Conservation (phyloP, 73 alveolate species). For the Paramecium biaurelia region DNA sequence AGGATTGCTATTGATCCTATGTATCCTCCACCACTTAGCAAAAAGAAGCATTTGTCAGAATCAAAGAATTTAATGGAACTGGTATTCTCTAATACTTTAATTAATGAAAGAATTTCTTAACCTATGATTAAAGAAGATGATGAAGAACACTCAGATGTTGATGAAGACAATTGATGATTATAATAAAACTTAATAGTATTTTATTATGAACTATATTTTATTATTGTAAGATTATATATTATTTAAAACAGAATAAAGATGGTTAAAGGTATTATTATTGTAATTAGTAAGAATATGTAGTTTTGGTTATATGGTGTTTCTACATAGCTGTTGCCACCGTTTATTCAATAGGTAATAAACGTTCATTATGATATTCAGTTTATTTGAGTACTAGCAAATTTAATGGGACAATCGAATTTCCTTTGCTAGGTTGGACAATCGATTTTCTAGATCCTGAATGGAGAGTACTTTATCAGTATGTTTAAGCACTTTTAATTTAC, state of each 20-base stretch:
- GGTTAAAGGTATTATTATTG: not conserved
- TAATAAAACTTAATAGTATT: not conserved
- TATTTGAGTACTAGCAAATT: not conserved
- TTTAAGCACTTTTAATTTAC: not conserved
- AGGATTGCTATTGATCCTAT: slow-evolving; percentile 91
- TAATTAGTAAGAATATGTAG: not conserved
- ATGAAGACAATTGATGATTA: not conserved
- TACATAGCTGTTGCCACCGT: not conserved
- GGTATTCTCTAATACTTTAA: not conserved
- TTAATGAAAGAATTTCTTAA: not conserved
- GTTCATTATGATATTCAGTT: not conserved
- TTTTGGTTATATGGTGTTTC: not conserved
- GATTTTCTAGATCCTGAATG: slow-evolving; percentile 39
- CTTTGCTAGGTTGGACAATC: not conserved
- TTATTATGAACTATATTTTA: not conserved
- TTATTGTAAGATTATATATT: not conserved
- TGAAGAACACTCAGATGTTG: slow-evolving; percentile 5
- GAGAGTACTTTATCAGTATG: not conserved
- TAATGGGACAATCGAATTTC: not conserved
- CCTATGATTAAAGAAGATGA: slow-evolving; percentile 14
- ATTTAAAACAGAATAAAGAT: not conserved
- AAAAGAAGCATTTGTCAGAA: not conserved
- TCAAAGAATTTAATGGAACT: not conserved
- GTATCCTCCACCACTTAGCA: slow-evolving; percentile 66
- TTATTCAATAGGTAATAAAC: not conserved